These are phyloP conservation scores for Botrytis squamosa DNA, from an alignment of 2,329 filamentous ascomycete species.

Conservation along the genomic window DNA sequence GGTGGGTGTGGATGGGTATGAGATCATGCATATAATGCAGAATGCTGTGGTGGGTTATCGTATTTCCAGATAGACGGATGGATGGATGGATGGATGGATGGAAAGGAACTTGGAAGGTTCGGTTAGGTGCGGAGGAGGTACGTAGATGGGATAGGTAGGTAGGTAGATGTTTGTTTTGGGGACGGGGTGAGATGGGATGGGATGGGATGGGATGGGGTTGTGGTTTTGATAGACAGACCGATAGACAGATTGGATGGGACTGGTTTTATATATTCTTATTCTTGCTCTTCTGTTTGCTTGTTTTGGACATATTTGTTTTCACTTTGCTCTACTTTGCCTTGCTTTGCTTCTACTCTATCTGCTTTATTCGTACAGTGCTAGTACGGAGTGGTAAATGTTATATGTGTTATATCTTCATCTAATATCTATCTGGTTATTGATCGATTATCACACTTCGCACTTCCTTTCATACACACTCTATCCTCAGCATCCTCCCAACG, in stretches of 20 bases:
- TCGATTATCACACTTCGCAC: not conserved
- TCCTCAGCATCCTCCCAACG: not conserved
- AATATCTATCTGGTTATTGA: not conserved
- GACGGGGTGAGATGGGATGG: not conserved
- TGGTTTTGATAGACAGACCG: not conserved
- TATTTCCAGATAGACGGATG: not conserved
- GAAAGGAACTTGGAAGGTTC: not conserved
- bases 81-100: not conserved
- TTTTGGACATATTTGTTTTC: not conserved
- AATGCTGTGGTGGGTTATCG: not conserved
- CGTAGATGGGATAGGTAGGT: not conserved
- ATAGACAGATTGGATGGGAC: not conserved
- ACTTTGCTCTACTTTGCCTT: not conserved
- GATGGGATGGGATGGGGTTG: not conserved
- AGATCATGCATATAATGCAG: not conserved
- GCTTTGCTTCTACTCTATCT: not conserved
- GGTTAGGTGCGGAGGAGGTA: not conserved
- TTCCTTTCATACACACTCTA: not conserved
- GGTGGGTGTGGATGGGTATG: not conserved
- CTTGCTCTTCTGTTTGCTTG: not conserved
- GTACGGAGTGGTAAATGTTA: not conserved
- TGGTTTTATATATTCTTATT: not conserved
- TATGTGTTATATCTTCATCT: not conserved
- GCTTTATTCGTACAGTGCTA: not conserved
- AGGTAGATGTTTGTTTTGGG: not conserved